A percentile compares a stretch with the other conserved stretches of the same genome.
These are phyloP conservation scores for Crithidia thermophila DNA, from an alignment of 208 protist species.

Conservation along the genomic window DNA sequence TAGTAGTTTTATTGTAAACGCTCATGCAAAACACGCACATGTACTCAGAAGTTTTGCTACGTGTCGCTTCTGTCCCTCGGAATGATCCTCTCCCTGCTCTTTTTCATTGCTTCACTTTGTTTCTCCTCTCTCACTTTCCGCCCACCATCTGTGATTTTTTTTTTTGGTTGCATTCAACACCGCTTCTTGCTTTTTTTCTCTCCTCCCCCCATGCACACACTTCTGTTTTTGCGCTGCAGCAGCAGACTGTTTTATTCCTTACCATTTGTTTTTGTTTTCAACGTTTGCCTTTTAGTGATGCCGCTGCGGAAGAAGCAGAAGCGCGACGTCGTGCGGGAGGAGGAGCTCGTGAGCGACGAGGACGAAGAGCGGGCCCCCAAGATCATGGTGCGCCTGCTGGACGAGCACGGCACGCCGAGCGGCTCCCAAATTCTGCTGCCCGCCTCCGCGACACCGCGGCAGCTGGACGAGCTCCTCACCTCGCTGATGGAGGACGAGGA, in stretches of 20 bases:
- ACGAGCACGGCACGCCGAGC: slow-evolving; percentile 82
- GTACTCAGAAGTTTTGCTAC: too few species aligned
- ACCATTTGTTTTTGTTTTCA: slow-evolving; percentile 4
- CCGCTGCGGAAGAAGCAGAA: slow-evolving; percentile 87
- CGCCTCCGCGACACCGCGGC: slow-evolving; percentile 81
- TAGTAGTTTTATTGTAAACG: too few species aligned
- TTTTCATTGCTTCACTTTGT: too few species aligned
- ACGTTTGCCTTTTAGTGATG: slow-evolving; percentile 65
- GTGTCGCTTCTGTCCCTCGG: too few species aligned
- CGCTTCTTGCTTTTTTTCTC: too few species aligned
- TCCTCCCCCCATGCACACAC: too few species aligned
- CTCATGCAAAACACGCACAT: too few species aligned
- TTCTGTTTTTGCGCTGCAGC: slow-evolving; percentile 1
- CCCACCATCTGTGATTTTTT: too few species aligned
- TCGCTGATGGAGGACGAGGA: slow-evolving; percentile 71
- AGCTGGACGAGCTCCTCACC: slow-evolving; percentile 89
- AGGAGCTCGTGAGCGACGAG: slow-evolving; percentile 40
- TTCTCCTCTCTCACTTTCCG: too few species aligned
- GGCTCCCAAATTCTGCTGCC: slow-evolving; percentile 95
- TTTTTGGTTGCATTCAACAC: too few species aligned
- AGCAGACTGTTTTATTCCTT: background rate
- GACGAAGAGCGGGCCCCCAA: slow-evolving; percentile 39
- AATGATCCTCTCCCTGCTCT: too few species aligned
- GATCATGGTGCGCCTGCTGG: slow-evolving; percentile 89
- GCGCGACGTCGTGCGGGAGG: slow-evolving; percentile 59